Conservation (phyloP, 768 basidiomycete genomes). For the Boletales sp. region DNA sequence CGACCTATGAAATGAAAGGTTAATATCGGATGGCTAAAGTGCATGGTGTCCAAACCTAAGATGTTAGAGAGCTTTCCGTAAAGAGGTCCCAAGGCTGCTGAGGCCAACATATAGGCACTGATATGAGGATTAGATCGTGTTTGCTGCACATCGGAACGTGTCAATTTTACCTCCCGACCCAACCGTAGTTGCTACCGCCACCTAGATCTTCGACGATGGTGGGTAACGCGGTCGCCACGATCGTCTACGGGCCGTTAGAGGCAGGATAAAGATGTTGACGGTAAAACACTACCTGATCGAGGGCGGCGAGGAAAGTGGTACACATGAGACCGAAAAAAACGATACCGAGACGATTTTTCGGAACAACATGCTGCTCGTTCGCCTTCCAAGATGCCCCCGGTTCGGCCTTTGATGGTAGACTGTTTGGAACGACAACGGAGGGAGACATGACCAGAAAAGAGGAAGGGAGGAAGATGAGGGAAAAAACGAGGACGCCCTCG, state of each 20-base stretch:
- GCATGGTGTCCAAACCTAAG: conserved; percentile 21
- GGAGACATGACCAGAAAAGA: conserved; percentile 5
- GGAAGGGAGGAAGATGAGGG: too few species aligned
- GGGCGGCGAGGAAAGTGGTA: conserved; percentile 42
- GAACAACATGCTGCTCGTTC: conserved; percentile 39
- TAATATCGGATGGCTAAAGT: background rate
- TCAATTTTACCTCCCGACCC: conserved; percentile 42
- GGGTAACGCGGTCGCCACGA: conserved; percentile 48
- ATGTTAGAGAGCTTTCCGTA: conserved; percentile 50
- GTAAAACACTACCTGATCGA: conserved; percentile 38
- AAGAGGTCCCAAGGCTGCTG: conserved; percentile 38
- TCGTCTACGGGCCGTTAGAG: conserved; percentile 30
- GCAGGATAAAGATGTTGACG: background rate
- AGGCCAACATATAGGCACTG: conserved; percentile 47
- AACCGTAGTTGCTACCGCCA: conserved; percentile 44
- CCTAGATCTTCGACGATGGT: conserved; percentile 46
- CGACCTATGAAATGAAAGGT: conserved; percentile 22
- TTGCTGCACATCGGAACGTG: background rate
- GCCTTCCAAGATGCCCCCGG: conserved; percentile 38
- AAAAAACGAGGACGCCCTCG: too few species aligned
- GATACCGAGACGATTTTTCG: conserved; percentile 39
- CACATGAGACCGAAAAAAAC: conserved; percentile 46
- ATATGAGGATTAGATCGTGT: background rate
- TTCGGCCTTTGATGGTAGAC: conserved; percentile 2
- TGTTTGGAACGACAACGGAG: background rate